A percentile compares a stretch with the other conserved stretches of the same genome.
Conservation (phyloP, 2,329 filamentous ascomycete genomes). For the Phyllachora maydis region DNA sequence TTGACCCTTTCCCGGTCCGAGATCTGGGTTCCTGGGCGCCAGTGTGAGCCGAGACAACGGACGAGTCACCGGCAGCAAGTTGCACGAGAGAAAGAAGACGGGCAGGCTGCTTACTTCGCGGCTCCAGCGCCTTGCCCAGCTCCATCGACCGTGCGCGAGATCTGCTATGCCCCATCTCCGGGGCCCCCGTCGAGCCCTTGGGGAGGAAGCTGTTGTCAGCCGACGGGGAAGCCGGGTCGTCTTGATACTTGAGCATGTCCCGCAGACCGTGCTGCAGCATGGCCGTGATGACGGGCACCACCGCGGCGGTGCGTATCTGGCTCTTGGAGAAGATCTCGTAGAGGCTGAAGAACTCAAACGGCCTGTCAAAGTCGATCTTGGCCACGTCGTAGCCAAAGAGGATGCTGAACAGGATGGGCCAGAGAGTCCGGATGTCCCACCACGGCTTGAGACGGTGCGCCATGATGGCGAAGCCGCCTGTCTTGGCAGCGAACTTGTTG, state of each 20-base stretch:
- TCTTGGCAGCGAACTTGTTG: slow-evolving; percentile 65
- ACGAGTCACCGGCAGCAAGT: too few relatives aligned
- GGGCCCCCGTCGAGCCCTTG: slow-evolving; percentile 6
- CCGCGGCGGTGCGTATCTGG: slow-evolving; percentile 54
- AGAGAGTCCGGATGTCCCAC: slow-evolving; percentile 72
- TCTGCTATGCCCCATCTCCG: slow-evolving; percentile 11
- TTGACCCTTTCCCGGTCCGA: slow-evolving; percentile 26
- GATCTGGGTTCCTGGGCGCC: slow-evolving; percentile 14
- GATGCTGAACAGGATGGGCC: slow-evolving; percentile 76
- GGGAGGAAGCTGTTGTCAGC: slow-evolving; percentile 7
- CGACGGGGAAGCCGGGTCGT: slow-evolving; percentile 33
- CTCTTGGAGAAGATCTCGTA: slow-evolving; percentile 51
- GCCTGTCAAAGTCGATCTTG: slow-evolving; percentile 48
- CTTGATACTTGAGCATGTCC: slow-evolving; percentile 40
- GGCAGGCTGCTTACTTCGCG: slow-evolving; percentile 30
- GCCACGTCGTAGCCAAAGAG: slow-evolving; percentile 71
- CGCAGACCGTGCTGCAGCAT: slow-evolving; percentile 80
- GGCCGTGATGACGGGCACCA: slow-evolving; percentile 57
- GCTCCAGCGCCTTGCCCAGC: slow-evolving; percentile 36
- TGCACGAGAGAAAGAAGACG: too few relatives aligned
- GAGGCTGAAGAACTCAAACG: slow-evolving; percentile 56
- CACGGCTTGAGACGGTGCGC: slow-evolving; percentile 62
- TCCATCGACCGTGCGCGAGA: slow-evolving; percentile 43
- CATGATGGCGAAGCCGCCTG: slow-evolving; percentile 75
- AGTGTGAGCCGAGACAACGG: too few relatives aligned